Conservation (phyloP, 1,284 basidiomycete species). For the Xerocomus nothofagi region DNA sequence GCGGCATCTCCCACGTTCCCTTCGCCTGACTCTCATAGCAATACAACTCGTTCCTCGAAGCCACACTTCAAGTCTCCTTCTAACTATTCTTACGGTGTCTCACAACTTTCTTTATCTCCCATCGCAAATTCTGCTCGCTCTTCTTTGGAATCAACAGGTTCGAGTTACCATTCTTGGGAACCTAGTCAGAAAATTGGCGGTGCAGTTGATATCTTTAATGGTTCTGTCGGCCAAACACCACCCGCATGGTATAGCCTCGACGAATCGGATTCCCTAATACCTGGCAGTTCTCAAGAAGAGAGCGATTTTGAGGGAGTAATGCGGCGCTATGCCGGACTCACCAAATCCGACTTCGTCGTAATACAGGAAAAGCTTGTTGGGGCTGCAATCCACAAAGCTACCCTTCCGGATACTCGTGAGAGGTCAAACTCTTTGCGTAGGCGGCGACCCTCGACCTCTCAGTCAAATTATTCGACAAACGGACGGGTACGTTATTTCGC, state of each 20-base stretch:
- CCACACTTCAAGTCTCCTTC: slow-evolving; percentile 50
- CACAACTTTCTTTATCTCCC: slow-evolving; percentile 63
- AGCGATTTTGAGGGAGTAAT: slow-evolving; percentile 66
- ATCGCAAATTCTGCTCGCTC: slow-evolving; percentile 72
- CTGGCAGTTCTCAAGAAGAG: slow-evolving; percentile 52
- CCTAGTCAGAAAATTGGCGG: slow-evolving; percentile 54
- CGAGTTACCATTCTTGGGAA: slow-evolving; percentile 81
- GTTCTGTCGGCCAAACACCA: slow-evolving; percentile 43
- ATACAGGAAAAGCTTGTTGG: slow-evolving; percentile 73
- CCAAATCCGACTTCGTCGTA: slow-evolving; percentile 62
- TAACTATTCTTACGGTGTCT: slow-evolving; percentile 51
- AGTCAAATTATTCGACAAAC: slow-evolving; percentile 66
- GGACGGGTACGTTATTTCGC: slow-evolving; percentile 47
- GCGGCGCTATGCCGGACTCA: slow-evolving; percentile 61
- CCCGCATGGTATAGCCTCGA: slow-evolving; percentile 65
- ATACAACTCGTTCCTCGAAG: slow-evolving; percentile 51
- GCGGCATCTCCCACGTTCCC: slow-evolving; percentile 54
- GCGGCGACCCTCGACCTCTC: slow-evolving; percentile 75
- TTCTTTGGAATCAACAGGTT: slow-evolving; percentile 74
- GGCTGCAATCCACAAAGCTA: slow-evolving; percentile 56
- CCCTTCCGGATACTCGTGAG: slow-evolving; percentile 54
- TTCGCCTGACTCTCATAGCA: slow-evolving; percentile 26
- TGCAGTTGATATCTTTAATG: slow-evolving; percentile 51
- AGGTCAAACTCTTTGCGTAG: slow-evolving; percentile 61
- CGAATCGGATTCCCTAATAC: slow-evolving; percentile 47